Evolutionary conservation across 352 stramenopile species (phyloP).

Genomic region (Globisporangium cystogenes): DNA sequence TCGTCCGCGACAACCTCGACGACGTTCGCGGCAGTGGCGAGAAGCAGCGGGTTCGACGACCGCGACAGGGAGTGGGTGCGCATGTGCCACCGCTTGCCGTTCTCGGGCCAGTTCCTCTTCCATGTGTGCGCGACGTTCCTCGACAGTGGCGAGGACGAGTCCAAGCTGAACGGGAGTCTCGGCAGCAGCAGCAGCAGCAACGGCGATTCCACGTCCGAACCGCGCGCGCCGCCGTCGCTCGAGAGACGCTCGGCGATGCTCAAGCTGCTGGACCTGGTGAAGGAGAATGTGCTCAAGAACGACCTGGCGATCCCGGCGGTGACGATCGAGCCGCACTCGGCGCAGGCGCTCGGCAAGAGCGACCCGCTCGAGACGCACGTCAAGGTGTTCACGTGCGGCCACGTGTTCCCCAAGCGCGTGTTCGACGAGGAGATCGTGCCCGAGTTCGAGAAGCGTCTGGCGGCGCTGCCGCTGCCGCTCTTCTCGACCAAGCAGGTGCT

Average conservation of each 20-base stretch:
- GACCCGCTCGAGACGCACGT: slow-evolving; percentile 84
- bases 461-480: slow-evolving; percentile 44
- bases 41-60: slow-evolving; percentile 42
- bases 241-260: slow-evolving; percentile 14
- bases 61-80: slow-evolving; percentile 72
- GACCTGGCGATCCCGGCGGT: slow-evolving; percentile 48
- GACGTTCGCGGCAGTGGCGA: not conserved
- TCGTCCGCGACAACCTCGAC: not conserved
- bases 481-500: slow-evolving; percentile 65
- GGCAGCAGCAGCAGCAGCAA: not conserved
- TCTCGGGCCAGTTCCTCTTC: slow-evolving; percentile 80
- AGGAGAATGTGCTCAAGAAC: slow-evolving; percentile 73
- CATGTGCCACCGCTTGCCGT: slow-evolving; percentile 67
- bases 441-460: slow-evolving; percentile 82
- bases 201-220: not conserved
- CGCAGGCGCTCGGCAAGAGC: slow-evolving; percentile 65
- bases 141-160: slow-evolving; percentile 19
- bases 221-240: not conserved
- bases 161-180: not conserved
- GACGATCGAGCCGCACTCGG: slow-evolving; percentile 53
- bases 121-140: slow-evolving; percentile 63
- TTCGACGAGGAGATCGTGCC: slow-evolving; percentile 81
- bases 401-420: slow-evolving; percentile 81
- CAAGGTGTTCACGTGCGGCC: slow-evolving; percentile 79
- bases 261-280: slow-evolving; percentile 55